Evolutionary conservation across 2,329 filamentous ascomycete genomes (phyloP).

Genomic region (Harringtonia lauricola): DNA sequence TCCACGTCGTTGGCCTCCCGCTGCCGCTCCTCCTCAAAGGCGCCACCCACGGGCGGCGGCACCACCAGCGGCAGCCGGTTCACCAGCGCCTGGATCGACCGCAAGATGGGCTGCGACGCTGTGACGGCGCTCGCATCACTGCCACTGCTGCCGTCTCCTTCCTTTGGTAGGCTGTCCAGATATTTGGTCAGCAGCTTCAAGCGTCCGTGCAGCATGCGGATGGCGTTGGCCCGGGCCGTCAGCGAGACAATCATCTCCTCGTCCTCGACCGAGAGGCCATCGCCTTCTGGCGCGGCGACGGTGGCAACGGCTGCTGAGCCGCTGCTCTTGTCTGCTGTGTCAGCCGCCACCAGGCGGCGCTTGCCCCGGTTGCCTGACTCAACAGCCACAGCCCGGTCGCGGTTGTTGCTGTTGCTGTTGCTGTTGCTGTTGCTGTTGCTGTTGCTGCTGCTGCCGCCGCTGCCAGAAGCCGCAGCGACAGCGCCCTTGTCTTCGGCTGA

Average conservation of each 20-base stretch:
- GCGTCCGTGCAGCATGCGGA: conserved; percentile 80
- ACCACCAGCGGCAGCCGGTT: conserved; percentile 73
- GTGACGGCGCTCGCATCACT: conserved; percentile 17
- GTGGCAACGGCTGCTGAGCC: neutral
- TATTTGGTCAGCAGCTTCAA: conserved; percentile 67
- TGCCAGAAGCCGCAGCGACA: conserved; percentile 9
- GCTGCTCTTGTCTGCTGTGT: conserved; percentile 9
- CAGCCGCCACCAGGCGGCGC: conserved; percentile 18
- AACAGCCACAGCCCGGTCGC: conserved; percentile 11
- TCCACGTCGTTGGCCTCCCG: conserved; percentile 78
- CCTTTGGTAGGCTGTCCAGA: conserved; percentile 47
- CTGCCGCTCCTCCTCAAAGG: conserved; percentile 59
- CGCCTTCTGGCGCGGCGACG: conserved; percentile 20
- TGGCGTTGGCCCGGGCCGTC: conserved; percentile 80
- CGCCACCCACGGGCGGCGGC: conserved; percentile 48
- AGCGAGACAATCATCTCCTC: conserved; percentile 55
- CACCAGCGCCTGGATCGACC: conserved; percentile 78
- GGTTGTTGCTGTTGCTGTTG: conserved; percentile 3
- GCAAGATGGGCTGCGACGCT: conserved; percentile 61
- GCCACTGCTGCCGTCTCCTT: neutral
- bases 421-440: neutral
- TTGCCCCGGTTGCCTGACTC: conserved; percentile 27
- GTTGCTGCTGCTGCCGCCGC: conserved; percentile 32
- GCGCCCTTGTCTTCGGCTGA: conserved; percentile 24
- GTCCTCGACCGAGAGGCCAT: conserved; percentile 43